Evolutionary conservation across 1,139 yeast species (phyloP).

Genomic region (Sugiyamaella grinbergsii): DNA sequence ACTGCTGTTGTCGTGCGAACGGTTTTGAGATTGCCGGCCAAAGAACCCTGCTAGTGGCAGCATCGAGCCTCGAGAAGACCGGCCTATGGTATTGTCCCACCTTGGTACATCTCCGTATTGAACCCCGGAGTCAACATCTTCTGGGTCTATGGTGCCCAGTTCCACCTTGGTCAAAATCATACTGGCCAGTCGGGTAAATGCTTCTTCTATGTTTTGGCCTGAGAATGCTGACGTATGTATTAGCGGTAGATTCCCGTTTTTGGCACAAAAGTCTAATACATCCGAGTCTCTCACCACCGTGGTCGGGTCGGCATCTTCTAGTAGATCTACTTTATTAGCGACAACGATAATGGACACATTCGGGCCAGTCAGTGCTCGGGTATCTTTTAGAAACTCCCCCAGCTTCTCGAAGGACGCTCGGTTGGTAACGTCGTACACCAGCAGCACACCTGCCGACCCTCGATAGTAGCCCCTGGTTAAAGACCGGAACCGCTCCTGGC

Average conservation of each 20-base stretch:
- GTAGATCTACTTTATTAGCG: conserved; percentile 53
- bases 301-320: conserved; percentile 37
- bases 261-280: conserved; percentile 41
- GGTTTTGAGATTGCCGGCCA: conserved; percentile 15
- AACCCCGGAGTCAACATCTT: conserved; percentile 48
- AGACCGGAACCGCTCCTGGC: conserved; percentile 75
- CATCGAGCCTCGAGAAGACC: conserved; percentile 15
- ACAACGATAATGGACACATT: conserved; percentile 50
- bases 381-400: conserved; percentile 53
- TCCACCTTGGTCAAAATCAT: conserved; percentile 50
- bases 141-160: conserved; percentile 50
- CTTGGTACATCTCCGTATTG: conserved; percentile 51
- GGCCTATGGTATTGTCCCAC: conserved; percentile 40
- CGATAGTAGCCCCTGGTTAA: conserved; percentile 75
- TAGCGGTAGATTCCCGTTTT: conserved; percentile 42
- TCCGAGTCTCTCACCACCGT: conserved; percentile 42
- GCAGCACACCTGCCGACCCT: conserved; percentile 79
- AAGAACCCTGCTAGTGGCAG: conserved; percentile 19
- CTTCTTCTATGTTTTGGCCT: conserved; percentile 63
- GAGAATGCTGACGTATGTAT: conserved; percentile 54
- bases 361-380: conserved; percentile 48
- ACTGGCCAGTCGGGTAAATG: conserved; percentile 51
- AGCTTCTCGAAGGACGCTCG: conserved; percentile 53
- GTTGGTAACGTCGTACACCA: conserved; percentile 71
- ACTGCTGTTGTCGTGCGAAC: conserved; percentile 3